Evolutionary conservation across 2,329 filamentous ascomycete genomes (phyloP).

Genomic region (Exophiala oligosperma): DNA sequence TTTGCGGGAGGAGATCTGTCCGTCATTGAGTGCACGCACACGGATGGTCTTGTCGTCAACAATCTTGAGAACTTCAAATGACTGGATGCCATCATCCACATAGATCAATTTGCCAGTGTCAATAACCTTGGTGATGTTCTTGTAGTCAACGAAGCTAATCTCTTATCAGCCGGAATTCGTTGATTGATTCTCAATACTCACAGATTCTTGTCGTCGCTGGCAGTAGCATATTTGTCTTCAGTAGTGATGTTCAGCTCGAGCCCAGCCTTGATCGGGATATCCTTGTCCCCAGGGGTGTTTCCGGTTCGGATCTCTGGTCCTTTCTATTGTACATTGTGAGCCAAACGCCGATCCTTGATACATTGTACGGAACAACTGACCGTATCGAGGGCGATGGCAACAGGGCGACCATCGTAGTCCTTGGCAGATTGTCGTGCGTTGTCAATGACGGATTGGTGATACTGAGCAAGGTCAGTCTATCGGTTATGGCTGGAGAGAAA

Average conservation of each 20-base stretch:
- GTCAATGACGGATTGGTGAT: constrained; percentile 98
- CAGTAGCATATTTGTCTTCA: constrained; percentile 84
- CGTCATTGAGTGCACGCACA: constrained; percentile 90
- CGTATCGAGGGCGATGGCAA: constrained; percentile 90
- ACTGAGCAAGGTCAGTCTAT: constrained; percentile 50
- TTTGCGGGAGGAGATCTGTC: constrained; percentile 98
- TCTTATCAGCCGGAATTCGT: constrained; percentile 3
- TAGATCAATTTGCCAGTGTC: constrained; percentile 88
- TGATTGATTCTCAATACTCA: constrained; percentile 48
- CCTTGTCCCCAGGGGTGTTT: constrained; percentile 68
- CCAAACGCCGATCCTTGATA: constrained; percentile 27
- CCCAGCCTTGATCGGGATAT: constrained; percentile 80
- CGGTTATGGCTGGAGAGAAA: background rate
- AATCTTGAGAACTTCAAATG: constrained; percentile 88
- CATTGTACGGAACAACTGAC: constrained; percentile 48
- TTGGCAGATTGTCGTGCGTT: constrained; percentile 86
- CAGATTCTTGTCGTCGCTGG: constrained; percentile 91
- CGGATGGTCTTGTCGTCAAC: constrained; percentile 86
- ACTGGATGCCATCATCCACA: constrained; percentile 96
- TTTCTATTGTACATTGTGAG: constrained; percentile 50
- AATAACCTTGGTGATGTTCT: constrained; percentile 99
- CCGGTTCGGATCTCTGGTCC: constrained; percentile 86
- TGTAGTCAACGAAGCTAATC: constrained; percentile 90
- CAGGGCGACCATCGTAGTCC: constrained; percentile 73
- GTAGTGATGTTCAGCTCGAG: constrained; percentile 93